Percentiles rank a stretch among this genome's conserved stretches.
These are phyloP conservation scores for Nidula niveotomentosa DNA, from an alignment of 1,284 basidiomycete species.

Conservation along the genomic window DNA sequence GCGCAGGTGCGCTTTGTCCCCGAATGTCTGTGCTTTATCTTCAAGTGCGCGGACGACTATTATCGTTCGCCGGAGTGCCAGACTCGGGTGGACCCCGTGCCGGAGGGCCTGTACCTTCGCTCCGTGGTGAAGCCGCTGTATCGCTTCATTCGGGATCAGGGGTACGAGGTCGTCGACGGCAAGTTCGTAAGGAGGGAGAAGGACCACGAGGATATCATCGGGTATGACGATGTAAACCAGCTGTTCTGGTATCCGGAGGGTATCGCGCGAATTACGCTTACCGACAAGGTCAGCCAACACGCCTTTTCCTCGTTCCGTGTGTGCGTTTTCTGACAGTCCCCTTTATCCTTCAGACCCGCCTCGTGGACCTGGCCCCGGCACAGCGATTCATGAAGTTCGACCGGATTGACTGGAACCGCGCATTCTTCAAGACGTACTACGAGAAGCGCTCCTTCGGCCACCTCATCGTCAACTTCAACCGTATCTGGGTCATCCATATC, in stretches of 20 bases:
- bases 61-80: conserved; percentile 99
- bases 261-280: conserved; percentile 88
- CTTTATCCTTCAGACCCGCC: conserved; percentile 58
- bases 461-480: conserved; percentile 96
- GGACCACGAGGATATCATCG: conserved; percentile 95
- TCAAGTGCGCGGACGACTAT: conserved; percentile 99
- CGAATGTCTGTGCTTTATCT: conserved; percentile 98
- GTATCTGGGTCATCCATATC: conserved; percentile 95
- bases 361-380: conserved; percentile 87
- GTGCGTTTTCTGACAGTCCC: conserved; percentile 4
- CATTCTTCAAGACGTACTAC: conserved; percentile 97
- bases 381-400: conserved; percentile 96
- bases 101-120: conserved; percentile 92
- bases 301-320: not conserved
- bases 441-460: conserved; percentile 95
- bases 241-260: conserved; percentile 99
- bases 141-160: conserved; percentile 96
- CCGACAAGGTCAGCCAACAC: conserved; percentile 69
- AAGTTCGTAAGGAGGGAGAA: conserved; percentile 93
- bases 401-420: conserved; percentile 90
- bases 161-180: conserved; percentile 96
- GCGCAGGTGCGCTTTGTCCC: conserved; percentile 99
- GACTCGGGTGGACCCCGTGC: conserved; percentile 89
- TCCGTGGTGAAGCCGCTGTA: conserved; percentile 96
- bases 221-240: conserved; percentile 99